Evolutionary conservation across 108 stramenopile genomes (phyloP).

Genomic region (Thalassiosira profunda): DNA sequence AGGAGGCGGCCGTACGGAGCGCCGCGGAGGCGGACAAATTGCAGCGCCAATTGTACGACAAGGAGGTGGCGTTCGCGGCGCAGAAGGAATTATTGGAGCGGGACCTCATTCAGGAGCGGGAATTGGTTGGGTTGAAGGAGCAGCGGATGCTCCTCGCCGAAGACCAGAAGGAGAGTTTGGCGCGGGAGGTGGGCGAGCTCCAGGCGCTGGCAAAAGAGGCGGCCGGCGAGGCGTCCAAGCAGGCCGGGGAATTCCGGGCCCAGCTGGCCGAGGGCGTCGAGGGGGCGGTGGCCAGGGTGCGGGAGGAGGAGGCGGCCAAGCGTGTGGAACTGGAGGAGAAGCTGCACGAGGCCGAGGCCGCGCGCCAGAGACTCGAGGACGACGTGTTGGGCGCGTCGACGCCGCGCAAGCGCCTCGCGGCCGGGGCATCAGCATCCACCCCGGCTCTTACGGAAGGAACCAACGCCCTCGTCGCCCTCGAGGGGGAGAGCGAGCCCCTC

Average conservation of each 20-base stretch:
- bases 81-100: slow-evolving; percentile 45
- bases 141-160: slow-evolving; percentile 60
- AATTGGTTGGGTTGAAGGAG: slow-evolving; percentile 68
- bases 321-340: slow-evolving; percentile 43
- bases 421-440: slow-evolving; percentile 5
- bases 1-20: slow-evolving; percentile 21
- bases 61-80: slow-evolving; percentile 49
- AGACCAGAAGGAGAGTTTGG: slow-evolving; percentile 45
- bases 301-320: slow-evolving; percentile 53
- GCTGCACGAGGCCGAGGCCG: slow-evolving; percentile 33
- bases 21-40: slow-evolving; percentile 52
- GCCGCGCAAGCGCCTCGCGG: slow-evolving; percentile 3
- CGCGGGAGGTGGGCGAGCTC: slow-evolving; percentile 53
- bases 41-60: slow-evolving; percentile 39
- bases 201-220: slow-evolving; percentile 59
- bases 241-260: slow-evolving; percentile 29
- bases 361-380: slow-evolving; percentile 34
- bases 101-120: slow-evolving; percentile 61
- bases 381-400: slow-evolving; percentile 33
- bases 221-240: slow-evolving; percentile 32
- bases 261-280: slow-evolving; percentile 47
- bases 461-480: slow-evolving; percentile 17
- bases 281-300: slow-evolving; percentile 48
- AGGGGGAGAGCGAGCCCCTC: slow-evolving; percentile 58
- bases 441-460: slow-evolving; percentile 22